Evolutionary conservation across 345 rosid genomes (phyloP).

Genomic region (Eutrema yunnanense): DNA sequence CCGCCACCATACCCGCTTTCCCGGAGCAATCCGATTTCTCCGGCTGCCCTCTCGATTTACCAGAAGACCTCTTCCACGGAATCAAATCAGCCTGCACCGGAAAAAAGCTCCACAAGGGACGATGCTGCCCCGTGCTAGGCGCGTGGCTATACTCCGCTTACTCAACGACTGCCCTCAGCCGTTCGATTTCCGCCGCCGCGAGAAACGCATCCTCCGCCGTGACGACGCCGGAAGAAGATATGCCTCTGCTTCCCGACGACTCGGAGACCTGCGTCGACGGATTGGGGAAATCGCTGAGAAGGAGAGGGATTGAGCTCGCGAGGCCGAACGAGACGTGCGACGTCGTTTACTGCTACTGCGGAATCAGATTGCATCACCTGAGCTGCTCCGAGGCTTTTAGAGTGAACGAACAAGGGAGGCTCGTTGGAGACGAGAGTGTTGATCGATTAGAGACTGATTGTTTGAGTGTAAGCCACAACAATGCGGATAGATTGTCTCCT

Average conservation of each 20-base stretch:
- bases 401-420: slow-evolving; percentile 42
- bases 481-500: slow-evolving; percentile 51
- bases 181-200: slow-evolving; percentile 21
- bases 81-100: slow-evolving; percentile 53
- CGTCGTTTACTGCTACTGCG: slow-evolving; percentile 80
- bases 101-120: slow-evolving; percentile 40
- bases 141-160: slow-evolving; percentile 88
- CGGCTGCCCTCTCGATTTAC: slow-evolving; percentile 68
- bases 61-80: slow-evolving; percentile 59
- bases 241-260: slow-evolving; percentile 89
- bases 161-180: slow-evolving; percentile 61
- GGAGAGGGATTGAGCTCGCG: slow-evolving; percentile 54
- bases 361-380: slow-evolving; percentile 71
- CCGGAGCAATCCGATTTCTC: slow-evolving; percentile 72
- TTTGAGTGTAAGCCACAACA: slow-evolving; percentile 37
- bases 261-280: slow-evolving; percentile 89
- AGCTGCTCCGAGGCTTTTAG: slow-evolving; percentile 69
- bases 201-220: slow-evolving; percentile 8
- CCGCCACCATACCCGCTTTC: slow-evolving; percentile 86
- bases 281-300: slow-evolving; percentile 59
- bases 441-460: slow-evolving; percentile 66
- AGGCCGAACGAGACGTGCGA: slow-evolving; percentile 82
- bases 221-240: slow-evolving; percentile 39
- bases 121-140: slow-evolving; percentile 89
- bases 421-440: slow-evolving; percentile 59